Conservation (phyloP, 176 grass and related monocot species). For the Juncus effusus region DNA sequence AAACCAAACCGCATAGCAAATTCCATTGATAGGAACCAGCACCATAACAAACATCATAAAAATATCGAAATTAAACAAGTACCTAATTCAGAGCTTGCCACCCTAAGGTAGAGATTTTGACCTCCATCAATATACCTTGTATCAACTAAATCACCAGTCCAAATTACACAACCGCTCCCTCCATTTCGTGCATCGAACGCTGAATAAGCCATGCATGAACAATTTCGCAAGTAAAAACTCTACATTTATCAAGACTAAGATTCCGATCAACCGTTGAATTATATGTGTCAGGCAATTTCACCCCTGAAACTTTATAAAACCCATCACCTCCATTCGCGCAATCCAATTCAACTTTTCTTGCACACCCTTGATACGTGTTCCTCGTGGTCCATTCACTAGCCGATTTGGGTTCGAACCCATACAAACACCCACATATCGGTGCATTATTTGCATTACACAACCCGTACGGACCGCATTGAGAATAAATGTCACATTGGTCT, state of each 20-base stretch:
- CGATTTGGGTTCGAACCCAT: constrained; percentile 36
- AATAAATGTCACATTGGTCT: constrained; percentile 28
- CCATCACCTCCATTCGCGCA: constrained; percentile 31
- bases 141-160: constrained; percentile 45
- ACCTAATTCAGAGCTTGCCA: constrained; percentile 36
- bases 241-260: constrained; percentile 31
- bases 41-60: background rate
- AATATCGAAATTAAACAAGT: constrained; percentile 2
- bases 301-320: constrained; percentile 28
- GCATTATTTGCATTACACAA: constrained; percentile 22
- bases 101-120: constrained; percentile 47
- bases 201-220: constrained; percentile 51
- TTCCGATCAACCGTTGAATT: constrained; percentile 36
- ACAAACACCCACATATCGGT: constrained; percentile 31
- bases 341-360: constrained; percentile 28
- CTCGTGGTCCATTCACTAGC: constrained; percentile 32
- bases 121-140: constrained; percentile 3
- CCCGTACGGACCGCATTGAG: constrained; percentile 30
- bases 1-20: no score
- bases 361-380: constrained; percentile 26
- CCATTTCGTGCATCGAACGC: constrained; percentile 14
- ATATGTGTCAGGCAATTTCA: constrained; percentile 44
- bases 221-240: constrained; percentile 34
- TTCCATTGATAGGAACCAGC: no score
- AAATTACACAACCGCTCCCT: constrained; percentile 47